Percentiles rank a stretch among this genome's conserved stretches.
phyloP scores from a whole-genome alignment of 805 yeast genomes.

The Candida endomychidarum region DNA sequence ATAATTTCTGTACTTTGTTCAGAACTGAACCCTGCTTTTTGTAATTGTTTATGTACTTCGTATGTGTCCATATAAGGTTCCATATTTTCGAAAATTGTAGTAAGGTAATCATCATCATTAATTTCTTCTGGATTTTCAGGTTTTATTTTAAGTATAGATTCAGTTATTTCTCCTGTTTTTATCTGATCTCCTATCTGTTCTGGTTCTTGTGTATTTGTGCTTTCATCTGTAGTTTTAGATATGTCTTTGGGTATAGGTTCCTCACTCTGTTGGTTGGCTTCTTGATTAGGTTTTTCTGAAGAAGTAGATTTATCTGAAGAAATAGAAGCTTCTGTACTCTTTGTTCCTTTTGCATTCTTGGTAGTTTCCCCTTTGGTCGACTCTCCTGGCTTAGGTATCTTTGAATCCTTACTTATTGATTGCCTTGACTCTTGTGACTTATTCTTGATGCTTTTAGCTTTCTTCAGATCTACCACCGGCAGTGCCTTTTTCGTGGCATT shows the following conservation, averaged over 20 bases:
- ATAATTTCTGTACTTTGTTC: constrained; percentile 62
- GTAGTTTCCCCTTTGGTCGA: too few species aligned
- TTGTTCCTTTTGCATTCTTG: neutral
- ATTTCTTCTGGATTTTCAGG: constrained; percentile 1
- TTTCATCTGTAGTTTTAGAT: too few species aligned
- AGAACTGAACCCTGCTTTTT: constrained; percentile 56
- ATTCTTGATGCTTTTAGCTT: too few species aligned
- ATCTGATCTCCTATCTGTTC: constrained; percentile 1
- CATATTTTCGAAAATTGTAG: constrained; percentile 58
- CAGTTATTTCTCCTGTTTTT: constrained; percentile 8
- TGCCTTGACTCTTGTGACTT: too few species aligned
- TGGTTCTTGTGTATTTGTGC: too few species aligned
- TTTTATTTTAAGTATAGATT: neutral
- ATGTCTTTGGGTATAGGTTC: too few species aligned
- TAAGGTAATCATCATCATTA: constrained; percentile 28
- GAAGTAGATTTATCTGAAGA: too few species aligned
- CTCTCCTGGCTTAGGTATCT: neutral
- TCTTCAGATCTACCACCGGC: too few species aligned
- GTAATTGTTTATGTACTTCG: constrained; percentile 53
- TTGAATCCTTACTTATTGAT: neutral
- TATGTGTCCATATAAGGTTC: constrained; percentile 50
- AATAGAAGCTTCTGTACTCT: too few species aligned
- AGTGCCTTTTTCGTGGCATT: neutral
- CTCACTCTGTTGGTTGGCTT: too few species aligned
- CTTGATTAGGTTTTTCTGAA: too few species aligned